Conservation (phyloP, 306 rosid species). For the Prunus armeniaca region DNA sequence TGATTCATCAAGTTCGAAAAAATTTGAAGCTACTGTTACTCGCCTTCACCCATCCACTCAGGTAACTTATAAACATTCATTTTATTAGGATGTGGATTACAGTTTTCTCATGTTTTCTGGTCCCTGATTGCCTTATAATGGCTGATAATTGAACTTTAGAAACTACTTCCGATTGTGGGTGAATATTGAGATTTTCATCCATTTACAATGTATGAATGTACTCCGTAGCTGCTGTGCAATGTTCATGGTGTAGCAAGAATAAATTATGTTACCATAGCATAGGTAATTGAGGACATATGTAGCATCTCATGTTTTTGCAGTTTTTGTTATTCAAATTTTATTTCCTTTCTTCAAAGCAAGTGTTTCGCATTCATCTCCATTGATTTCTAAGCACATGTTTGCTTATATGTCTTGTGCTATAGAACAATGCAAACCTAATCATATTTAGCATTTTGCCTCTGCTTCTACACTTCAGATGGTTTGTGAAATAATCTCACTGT, state of each 20-base stretch:
- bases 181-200: background rate
- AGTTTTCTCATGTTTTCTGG: background rate
- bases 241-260: background rate
- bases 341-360: background rate
- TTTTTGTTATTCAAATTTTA: background rate
- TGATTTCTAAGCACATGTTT: background rate
- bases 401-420: background rate
- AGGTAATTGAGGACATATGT: background rate
- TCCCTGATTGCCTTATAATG: background rate
- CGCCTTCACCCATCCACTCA: slow-evolving; percentile 80
- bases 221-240: background rate
- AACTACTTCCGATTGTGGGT: background rate
- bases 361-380: background rate
- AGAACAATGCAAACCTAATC: background rate
- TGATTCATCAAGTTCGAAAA: slow-evolving; percentile 69
- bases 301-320: background rate
- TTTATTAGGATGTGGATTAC: background rate
- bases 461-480: background rate
- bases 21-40: slow-evolving; percentile 89
- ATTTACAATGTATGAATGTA: no score
- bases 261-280: background rate
- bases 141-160: background rate
- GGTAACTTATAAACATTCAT: slow-evolving; percentile 37
- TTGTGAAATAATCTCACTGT: slow-evolving; percentile 15
- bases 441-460: background rate